phyloP scores from a whole-genome alignment of 192 early-diverging fungal genomes.

The Backusella tarrabulga region DNA sequence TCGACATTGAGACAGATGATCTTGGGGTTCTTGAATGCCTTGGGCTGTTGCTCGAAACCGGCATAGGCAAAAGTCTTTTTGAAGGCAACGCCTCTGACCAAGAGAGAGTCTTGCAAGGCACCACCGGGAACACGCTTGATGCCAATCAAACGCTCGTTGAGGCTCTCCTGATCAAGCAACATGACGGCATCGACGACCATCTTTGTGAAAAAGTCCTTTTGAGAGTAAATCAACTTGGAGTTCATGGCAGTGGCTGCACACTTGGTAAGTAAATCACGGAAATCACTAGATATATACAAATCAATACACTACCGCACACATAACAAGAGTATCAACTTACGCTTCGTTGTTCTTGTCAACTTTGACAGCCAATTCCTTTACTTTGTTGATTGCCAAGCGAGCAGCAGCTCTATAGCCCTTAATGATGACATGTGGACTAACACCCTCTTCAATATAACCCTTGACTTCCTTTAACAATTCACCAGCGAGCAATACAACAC shows the following conservation, averaged over 20 bases:
- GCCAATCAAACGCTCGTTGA: conserved; percentile 97
- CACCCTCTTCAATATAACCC: conserved; percentile 91
- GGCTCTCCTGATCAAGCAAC: conserved; percentile 91
- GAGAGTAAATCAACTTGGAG: conserved; percentile 95
- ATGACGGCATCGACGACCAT: conserved; percentile 98
- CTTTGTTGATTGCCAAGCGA: conserved; percentile 84
- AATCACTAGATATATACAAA: conserved; percentile 60
- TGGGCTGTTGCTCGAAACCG: conserved; percentile 99
- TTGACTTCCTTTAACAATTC: conserved; percentile 96
- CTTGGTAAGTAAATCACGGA: conserved; percentile 89
- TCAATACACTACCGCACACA: too few species aligned
- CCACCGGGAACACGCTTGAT: conserved; percentile 98
- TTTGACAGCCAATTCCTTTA: conserved; percentile 89
- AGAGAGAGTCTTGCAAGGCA: conserved; percentile 96
- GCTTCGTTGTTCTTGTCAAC: conserved; percentile 78
- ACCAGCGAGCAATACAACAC: conserved; percentile 94
- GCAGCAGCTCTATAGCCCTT: conserved; percentile 95
- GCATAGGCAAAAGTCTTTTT: conserved; percentile 99
- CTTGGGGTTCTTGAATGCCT: conserved; percentile 87
- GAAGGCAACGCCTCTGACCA: conserved; percentile 97
- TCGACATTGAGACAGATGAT: conserved; percentile 95
- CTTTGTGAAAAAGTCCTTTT: conserved; percentile 96
- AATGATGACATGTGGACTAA: conserved; percentile 92
- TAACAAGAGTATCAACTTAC: conserved; percentile 31
- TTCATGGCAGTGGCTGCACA: conserved; percentile 99